phyloP scores from a whole-genome alignment of 345 rosid species.

The Conringia planisiliqua region DNA sequence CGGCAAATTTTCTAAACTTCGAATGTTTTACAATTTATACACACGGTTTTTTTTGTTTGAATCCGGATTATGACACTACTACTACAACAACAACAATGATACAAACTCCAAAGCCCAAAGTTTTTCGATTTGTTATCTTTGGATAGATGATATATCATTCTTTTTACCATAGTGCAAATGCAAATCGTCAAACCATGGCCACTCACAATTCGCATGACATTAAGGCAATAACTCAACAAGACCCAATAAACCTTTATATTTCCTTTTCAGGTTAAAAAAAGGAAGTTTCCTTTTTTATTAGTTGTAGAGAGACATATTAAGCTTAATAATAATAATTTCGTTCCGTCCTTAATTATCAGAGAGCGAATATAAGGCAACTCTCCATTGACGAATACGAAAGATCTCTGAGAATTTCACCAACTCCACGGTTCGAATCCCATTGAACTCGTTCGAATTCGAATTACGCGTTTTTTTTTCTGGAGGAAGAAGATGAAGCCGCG shows the following conservation, averaged over 20 bases:
- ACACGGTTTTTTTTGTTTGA: too few species aligned
- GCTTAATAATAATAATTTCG: neutral
- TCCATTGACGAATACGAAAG: constrained; percentile 8
- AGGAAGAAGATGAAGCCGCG: constrained; percentile 65
- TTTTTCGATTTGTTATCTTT: too few species aligned
- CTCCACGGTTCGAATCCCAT: neutral
- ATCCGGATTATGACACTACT: too few species aligned
- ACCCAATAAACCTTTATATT: neutral
- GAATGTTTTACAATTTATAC: too few species aligned
- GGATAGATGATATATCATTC: too few species aligned
- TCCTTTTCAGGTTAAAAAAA: neutral
- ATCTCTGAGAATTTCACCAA: neutral
- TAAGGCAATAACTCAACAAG: too few species aligned
- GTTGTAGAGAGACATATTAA: neutral
- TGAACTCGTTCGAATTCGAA: neutral
- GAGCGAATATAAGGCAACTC: neutral
- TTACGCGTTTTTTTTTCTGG: neutral
- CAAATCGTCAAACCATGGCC: too few species aligned
- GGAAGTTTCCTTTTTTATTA: neutral
- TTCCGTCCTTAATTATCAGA: neutral
- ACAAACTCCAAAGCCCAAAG: too few species aligned
- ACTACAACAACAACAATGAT: too few species aligned
- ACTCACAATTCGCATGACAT: too few species aligned
- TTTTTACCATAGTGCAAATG: too few species aligned
- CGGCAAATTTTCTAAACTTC: too few species aligned